Conservation (phyloP, 192 early-diverging fungal species). For the Umbelopsis vinacea region DNA sequence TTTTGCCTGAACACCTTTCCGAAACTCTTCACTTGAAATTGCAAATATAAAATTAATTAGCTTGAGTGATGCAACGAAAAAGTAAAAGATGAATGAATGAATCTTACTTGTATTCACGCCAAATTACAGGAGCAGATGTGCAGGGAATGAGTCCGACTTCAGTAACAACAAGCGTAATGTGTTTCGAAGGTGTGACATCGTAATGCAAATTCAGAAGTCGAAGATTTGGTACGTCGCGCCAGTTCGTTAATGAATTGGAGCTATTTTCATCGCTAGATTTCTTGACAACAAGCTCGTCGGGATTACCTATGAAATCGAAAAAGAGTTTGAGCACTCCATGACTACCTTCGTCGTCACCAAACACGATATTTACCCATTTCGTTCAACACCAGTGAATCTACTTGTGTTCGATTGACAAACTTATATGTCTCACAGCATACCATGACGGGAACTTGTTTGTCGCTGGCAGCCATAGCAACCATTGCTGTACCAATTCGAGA, state of each 20-base stretch:
- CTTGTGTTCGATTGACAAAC: conserved; percentile 87
- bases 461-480: conserved; percentile 89
- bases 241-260: conserved; percentile 54
- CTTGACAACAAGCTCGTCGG: conserved; percentile 79
- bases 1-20: conserved; percentile 21
- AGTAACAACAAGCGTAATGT: conserved; percentile 87
- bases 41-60: not conserved
- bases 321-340: not conserved
- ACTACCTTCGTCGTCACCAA: not conserved
- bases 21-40: conserved; percentile 21
- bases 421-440: conserved; percentile 96
- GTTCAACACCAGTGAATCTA: conserved; percentile 97
- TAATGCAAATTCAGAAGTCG: conserved; percentile 90
- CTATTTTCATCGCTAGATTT: conserved; percentile 14
- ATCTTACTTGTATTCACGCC: conserved; percentile 51
- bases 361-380: conserved; percentile 72
- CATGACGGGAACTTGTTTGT: conserved; percentile 92
- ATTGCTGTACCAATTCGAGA: conserved; percentile 89
- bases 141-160: conserved; percentile 93
- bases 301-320: conserved; percentile 58
- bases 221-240: conserved; percentile 78
- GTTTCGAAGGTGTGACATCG: conserved; percentile 95
- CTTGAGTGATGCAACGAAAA: not conserved
- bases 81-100: not conserved
- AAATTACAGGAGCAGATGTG: conserved; percentile 79